Evolutionary conservation across 805 yeast genomes (phyloP), one percentile per base, ranked within the genome.

Genomic region (Saccharomyces jurei): DNA sequence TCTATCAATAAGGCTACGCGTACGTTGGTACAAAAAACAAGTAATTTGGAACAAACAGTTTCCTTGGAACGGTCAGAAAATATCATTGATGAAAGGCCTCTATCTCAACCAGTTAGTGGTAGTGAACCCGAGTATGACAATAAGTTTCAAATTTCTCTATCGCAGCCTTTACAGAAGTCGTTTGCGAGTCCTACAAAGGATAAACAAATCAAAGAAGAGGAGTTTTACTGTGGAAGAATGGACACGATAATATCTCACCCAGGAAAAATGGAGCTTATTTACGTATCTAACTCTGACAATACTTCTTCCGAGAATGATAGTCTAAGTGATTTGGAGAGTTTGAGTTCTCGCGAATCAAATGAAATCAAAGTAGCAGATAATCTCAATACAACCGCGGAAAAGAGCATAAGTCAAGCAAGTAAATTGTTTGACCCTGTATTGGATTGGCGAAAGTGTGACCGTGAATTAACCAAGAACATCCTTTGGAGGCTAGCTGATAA

Each of bases 361-460:
- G 51, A 49, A 31, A 49, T 31, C 25, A 41, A 31, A 21, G 41
- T 46, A 14, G 31, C 46, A 25, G 21, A 30, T 21, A 17, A 41
- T 32, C 8, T 44, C 30, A 26, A 22, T 28, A 17, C 25, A 6
- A 36, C 11, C 29, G 13, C 36, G 11, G 49, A 44, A 44, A 22
- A 47, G 48, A 29, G 49, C 41, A 22, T 25, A 30, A 48, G 13
- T 36, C 44, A 56, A 50, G 8, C 50, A 50, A 6, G 17, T 5
- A 31, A 31, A 31, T n/a, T 46, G 27, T 22, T 32, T 31, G 51
- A 30, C 28, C 25, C 46, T n/a, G 21, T 5, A 17, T 29, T 54
- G 14, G 58, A 55, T 25, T 57, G 62, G 25, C 57, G 59, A 41
- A 59, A 50, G 49, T 54, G 52, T 41, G 60, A 65, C 29, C 60